Conservation (phyloP, 2,329 filamentous ascomycete genomes). For the Colletotrichum abscissum region DNA sequence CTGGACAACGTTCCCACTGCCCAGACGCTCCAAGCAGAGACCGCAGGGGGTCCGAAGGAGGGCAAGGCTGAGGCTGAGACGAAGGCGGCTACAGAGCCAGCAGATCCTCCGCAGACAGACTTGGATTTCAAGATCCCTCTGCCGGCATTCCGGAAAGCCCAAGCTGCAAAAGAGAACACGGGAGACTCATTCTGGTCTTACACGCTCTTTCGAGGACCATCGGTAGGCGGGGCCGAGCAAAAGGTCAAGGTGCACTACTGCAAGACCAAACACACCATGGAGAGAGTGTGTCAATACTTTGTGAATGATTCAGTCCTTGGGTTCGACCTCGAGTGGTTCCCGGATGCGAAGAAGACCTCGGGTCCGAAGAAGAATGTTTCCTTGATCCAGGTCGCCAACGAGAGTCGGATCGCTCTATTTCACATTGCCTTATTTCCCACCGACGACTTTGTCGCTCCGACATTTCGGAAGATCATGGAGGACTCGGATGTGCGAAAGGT, state of each 20-base stretch:
- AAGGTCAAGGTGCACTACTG: slow-evolving; percentile 83
- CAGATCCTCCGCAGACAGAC: slow-evolving; percentile 48
- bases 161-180: slow-evolving; percentile 55
- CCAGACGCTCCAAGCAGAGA: neutral
- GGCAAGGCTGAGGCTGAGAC: neutral
- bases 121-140: slow-evolving; percentile 60
- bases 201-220: slow-evolving; percentile 70
- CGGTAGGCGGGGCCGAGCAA: slow-evolving; percentile 49
- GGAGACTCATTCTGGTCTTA: slow-evolving; percentile 75
- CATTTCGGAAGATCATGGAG: slow-evolving; percentile 79
- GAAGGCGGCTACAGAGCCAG: neutral
- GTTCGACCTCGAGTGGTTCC: slow-evolving; percentile 89
- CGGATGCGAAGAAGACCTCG: slow-evolving; percentile 56
- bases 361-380: slow-evolving; percentile 78
- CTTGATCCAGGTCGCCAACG: slow-evolving; percentile 84
- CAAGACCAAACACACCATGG: slow-evolving; percentile 72
- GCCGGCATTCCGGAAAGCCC: slow-evolving; percentile 60
- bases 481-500: slow-evolving; percentile 76
- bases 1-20: neutral
- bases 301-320: slow-evolving; percentile 78
- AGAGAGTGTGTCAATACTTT: slow-evolving; percentile 76
- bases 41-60: neutral
- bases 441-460: slow-evolving; percentile 74
- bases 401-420: slow-evolving; percentile 82
- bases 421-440: slow-evolving; percentile 76